These are phyloP conservation scores for Taphrina sp. DNA, from an alignment of 1,139 yeast species.

Conservation along the genomic window DNA sequence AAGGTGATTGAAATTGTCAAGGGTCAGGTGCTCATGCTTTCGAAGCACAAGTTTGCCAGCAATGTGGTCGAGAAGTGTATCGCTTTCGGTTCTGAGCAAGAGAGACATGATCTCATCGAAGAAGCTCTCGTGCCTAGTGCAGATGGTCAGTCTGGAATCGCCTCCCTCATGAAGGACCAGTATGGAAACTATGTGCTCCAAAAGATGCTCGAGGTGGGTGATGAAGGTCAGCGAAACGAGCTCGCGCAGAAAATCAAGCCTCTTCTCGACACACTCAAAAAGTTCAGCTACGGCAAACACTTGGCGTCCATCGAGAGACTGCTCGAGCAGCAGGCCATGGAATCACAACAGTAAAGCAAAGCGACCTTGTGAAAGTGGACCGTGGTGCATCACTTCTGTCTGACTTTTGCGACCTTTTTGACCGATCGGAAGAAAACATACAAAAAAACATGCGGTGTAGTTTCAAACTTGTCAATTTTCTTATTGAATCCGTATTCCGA, in stretches of 20 bases:
- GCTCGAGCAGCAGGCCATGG: constrained; percentile 24
- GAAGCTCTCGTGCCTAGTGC: constrained; percentile 51
- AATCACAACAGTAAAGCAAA: constrained; percentile 13
- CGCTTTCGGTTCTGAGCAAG: constrained; percentile 62
- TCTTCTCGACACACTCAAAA: constrained; percentile 47
- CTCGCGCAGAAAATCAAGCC: constrained; percentile 47
- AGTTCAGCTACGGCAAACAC: constrained; percentile 65
- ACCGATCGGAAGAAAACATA: no score
- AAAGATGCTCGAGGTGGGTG: constrained; percentile 80
- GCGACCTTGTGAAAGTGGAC: neutral
- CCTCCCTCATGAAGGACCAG: constrained; percentile 88
- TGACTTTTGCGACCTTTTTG: no score
- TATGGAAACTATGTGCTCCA: constrained; percentile 97
- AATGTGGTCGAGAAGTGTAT: constrained; percentile 96
- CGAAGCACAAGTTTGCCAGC: constrained; percentile 95
- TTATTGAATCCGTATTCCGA: no score
- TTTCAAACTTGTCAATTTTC: no score
- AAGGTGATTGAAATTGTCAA: constrained; percentile 53
- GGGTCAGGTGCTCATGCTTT: constrained; percentile 69
- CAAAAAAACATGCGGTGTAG: no score
- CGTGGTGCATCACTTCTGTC: constrained; percentile 1
- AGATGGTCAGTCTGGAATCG: constrained; percentile 37
- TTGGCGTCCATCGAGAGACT: constrained; percentile 29
- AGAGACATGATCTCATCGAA: constrained; percentile 61
- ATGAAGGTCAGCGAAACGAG: constrained; percentile 55